Evolutionary conservation across 805 yeast genomes (phyloP).

Genomic region (Cyberlindnera saturnus): DNA sequence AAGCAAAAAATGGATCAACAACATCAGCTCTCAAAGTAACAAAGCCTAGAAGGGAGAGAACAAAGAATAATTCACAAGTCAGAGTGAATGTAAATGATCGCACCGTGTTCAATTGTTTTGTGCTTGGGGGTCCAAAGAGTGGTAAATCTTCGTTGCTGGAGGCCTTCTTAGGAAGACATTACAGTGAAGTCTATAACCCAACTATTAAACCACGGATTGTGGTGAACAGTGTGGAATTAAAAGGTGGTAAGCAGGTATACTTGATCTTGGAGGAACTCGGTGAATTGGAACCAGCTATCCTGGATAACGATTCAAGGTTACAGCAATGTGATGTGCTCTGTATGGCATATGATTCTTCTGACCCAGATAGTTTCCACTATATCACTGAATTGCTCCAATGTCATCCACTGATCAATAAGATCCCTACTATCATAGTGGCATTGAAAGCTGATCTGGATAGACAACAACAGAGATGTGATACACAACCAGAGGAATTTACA

Average conservation of each 20-base stretch:
- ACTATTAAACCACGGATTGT: conserved; percentile 76
- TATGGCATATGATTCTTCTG: conserved; percentile 87
- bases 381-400: conserved; percentile 61
- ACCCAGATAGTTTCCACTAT: conserved; percentile 89
- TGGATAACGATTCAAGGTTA: conserved; percentile 62
- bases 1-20: conserved; percentile 29
- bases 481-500: conserved; percentile 85
- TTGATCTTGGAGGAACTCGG: conserved; percentile 87
- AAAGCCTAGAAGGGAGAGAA: conserved; percentile 67
- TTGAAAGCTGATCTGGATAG: conserved; percentile 92
- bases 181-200: conserved; percentile 68
- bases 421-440: conserved; percentile 88
- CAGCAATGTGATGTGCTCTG: conserved; percentile 91
- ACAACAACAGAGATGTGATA: conserved; percentile 83
- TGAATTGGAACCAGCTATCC: conserved; percentile 73
- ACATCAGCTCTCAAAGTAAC: conserved; percentile 68
- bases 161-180: conserved; percentile 71
- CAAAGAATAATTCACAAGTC: conserved; percentile 57
- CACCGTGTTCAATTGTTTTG: conserved; percentile 85
- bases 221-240: conserved; percentile 87
- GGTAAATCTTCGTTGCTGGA: conserved; percentile 86
- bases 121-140: conserved; percentile 77
- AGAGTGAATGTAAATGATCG: conserved; percentile 72
- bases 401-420: conserved; percentile 50
- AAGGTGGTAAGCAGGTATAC: conserved; percentile 94